Base-by-base conservation (phyloP, 805 yeast species). In the Yarrowia divulgata region DNA sequence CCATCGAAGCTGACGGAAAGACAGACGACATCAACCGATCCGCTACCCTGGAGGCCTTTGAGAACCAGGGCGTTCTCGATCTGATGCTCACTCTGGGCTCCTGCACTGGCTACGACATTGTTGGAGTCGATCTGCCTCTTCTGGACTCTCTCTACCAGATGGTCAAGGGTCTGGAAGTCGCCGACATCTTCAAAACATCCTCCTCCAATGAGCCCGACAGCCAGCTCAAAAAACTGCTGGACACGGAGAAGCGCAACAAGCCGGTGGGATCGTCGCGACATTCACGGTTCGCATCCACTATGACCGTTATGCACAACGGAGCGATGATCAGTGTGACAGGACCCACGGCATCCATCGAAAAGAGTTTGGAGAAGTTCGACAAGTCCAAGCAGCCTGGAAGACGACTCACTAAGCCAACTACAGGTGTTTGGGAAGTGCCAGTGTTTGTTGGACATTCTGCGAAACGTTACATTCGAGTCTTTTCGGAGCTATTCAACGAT, bases 21-120 rank as follows among this genome's bases (percentile, higher is more conserved):
- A 43, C 66, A 2, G 93, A 89, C 52, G 98, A 93, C 77, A 85
- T 93, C 16, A 85, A 91, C 0, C 76, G 88, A 39, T 85, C 85
- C 70, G 80, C 84, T 0, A 87, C 90, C 1, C 76, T 94, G 2
- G 70, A 73, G 1, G 85, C 86, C 10, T 91, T 88, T 73, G 82
- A 86, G n/a, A 79, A 81, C 60, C 93, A 91, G 74, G 86, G 89
- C 71, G 97, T 91, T 1, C 82, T 95, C 55, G 85, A 84, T 58
- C 86, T 93, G 66, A 73, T 95, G 18, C 81, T 90, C n/a, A 88
- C 96, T 0, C 78, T 95, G 54, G 81, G 90, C 0, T 86, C 90
- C 10, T 85, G 89, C 0, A 77, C 92, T 34, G 89, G 88, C 3
- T 74, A 80, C 0, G 93, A 89, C 58, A 87, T 90, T 73, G 90